Percentiles rank a stretch among this genome's conserved stretches.
phyloP scores from a whole-genome alignment of 805 yeast genomes.

The Ogataea minuta region DNA sequence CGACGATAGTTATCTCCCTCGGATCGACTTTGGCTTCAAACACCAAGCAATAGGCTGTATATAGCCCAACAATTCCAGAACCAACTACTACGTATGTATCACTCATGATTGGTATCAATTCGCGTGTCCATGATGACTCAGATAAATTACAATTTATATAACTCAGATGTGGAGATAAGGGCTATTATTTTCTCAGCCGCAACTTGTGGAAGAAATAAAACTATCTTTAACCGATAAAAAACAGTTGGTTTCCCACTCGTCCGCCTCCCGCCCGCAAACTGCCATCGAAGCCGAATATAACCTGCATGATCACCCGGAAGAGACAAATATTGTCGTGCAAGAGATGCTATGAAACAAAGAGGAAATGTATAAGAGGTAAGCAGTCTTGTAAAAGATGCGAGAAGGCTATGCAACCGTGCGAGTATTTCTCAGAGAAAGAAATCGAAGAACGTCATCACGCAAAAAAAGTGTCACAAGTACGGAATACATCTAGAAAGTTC shows the following conservation, averaged over 20 bases:
- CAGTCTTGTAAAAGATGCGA: slow-evolving; percentile 18
- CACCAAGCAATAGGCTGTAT: slow-evolving; percentile 52
- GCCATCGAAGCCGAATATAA: slow-evolving; percentile 1
- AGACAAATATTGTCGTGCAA: slow-evolving; percentile 22
- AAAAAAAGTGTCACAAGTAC: background rate
- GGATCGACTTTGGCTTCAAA: slow-evolving; percentile 37
- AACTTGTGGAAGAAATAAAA: background rate
- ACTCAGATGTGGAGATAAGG: slow-evolving; percentile 1
- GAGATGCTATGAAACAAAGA: slow-evolving; percentile 18
- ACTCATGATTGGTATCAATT: slow-evolving; percentile 1
- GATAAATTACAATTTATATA: background rate
- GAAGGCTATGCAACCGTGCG: slow-evolving; percentile 14
- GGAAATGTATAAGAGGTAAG: slow-evolving; percentile 22
- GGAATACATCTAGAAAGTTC: background rate
- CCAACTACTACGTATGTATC: slow-evolving; percentile 37
- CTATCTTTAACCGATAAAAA: too few relatives aligned
- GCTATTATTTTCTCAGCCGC: slow-evolving; percentile 1
- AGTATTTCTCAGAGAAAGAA: slow-evolving; percentile 20
- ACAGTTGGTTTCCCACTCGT: too few relatives aligned
- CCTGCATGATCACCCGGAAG: slow-evolving; percentile 16
- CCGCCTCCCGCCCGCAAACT: background rate
- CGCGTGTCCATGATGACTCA: too few relatives aligned
- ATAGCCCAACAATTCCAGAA: slow-evolving; percentile 68
- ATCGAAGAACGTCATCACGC: slow-evolving; percentile 8
- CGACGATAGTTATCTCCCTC: slow-evolving; percentile 51